Percentiles rank a stretch among this genome's conserved stretches.
Evolutionary conservation across 2,329 filamentous ascomycete species (phyloP).

Genomic region (Stromatinia cepivora): DNA sequence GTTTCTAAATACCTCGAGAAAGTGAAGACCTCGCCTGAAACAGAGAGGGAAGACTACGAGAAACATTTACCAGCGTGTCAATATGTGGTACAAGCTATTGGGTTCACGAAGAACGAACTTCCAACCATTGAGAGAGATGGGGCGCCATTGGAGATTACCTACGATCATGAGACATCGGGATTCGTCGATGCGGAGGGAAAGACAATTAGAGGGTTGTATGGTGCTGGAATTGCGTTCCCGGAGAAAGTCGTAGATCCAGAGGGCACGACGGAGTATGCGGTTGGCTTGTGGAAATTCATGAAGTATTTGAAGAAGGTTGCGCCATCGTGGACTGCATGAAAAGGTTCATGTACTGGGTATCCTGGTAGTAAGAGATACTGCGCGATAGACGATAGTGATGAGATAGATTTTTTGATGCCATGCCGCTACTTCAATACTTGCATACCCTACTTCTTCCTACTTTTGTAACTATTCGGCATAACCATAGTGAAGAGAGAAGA

Average conservation of each 20-base stretch:
- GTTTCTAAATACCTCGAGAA: conserved; percentile 38
- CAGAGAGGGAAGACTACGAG: conserved; percentile 49
- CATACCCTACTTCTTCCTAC: conserved; percentile 9
- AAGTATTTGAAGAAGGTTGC: conserved; percentile 57
- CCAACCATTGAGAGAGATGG: conserved; percentile 47
- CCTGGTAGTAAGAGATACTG: not conserved
- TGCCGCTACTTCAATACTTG: not conserved
- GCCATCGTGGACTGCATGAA: conserved; percentile 48
- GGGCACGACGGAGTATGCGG: conserved; percentile 61
- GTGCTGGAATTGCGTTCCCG: conserved; percentile 64
- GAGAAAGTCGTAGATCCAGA: conserved; percentile 60
- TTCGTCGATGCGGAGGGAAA: conserved; percentile 49
- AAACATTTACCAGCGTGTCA: conserved; percentile 51
- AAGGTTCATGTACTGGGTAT: not conserved
- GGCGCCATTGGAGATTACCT: conserved; percentile 34
- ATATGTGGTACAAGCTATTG: conserved; percentile 59
- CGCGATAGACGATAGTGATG: not conserved
- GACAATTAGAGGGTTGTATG: conserved; percentile 54
- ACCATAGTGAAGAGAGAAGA: not conserved
- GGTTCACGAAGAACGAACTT: conserved; percentile 53
- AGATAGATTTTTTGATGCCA: not conserved
- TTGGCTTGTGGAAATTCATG: conserved; percentile 68
- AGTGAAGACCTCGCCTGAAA: conserved; percentile 34
- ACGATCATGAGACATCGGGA: conserved; percentile 44
- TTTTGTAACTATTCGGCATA: not conserved